Conservation (phyloP, 345 rosid genomes). For the Rhodamnia rubescens region DNA sequence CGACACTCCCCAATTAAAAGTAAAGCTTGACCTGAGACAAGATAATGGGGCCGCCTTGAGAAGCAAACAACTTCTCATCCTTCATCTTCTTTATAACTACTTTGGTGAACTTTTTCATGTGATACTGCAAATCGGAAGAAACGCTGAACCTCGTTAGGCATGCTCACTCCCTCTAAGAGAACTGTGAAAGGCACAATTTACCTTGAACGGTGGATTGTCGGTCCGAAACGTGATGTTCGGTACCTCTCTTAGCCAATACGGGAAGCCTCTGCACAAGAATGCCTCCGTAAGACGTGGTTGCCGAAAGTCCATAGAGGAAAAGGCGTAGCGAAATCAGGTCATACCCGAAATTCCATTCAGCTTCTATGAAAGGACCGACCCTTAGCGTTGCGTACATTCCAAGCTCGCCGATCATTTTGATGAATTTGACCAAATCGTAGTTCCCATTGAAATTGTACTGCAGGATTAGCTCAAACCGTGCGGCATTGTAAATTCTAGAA, state of each 20-base stretch:
- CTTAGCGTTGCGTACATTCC: slow-evolving; percentile 37
- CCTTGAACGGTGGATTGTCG: slow-evolving; percentile 39
- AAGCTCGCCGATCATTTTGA: slow-evolving; percentile 22
- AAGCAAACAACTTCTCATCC: slow-evolving; percentile 24
- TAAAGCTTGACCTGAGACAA: slow-evolving; percentile 24
- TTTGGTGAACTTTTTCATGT: slow-evolving; percentile 25
- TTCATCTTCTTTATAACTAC: slow-evolving; percentile 23
- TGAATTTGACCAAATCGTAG: slow-evolving; percentile 29
- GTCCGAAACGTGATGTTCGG: slow-evolving; percentile 29
- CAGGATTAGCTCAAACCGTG: background rate
- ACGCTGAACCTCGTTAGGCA: background rate
- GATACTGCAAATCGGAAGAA: slow-evolving; percentile 11
- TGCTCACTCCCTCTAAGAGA: background rate
- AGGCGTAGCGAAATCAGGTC: background rate
- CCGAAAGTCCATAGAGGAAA: background rate
- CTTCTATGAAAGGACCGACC: slow-evolving; percentile 47
- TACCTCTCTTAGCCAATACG: slow-evolving; percentile 43
- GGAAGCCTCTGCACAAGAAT: slow-evolving; percentile 24
- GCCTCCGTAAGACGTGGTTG: background rate
- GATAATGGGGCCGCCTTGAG: slow-evolving; percentile 46
- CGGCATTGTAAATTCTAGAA: background rate
- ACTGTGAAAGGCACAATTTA: background rate
- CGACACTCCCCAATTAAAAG: background rate
- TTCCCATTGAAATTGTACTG: slow-evolving; percentile 31
- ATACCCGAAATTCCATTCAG: slow-evolving; percentile 51